phyloP scores from a whole-genome alignment of 495 filamentous ascomycete species.

The Cenococcum geophilum region DNA sequence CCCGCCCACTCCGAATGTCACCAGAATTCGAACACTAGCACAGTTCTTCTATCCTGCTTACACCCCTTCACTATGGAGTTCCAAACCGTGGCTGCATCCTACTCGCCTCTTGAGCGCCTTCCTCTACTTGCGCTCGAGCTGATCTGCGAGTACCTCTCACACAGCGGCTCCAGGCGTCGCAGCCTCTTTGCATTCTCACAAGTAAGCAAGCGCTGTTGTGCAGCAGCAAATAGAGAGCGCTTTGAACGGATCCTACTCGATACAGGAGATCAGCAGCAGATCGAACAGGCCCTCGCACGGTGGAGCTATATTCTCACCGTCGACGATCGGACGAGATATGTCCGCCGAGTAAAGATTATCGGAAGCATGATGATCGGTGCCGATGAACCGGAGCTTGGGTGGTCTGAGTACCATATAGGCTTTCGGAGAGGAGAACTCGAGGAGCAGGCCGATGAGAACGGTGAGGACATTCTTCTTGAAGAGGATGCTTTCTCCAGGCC shows the following conservation, averaged over 20 bases:
- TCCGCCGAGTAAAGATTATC: not conserved
- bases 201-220: constrained; percentile 8
- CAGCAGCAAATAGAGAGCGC: constrained; percentile 2
- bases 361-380: not conserved
- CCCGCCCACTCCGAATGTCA: no score
- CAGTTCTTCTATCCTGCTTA: no score
- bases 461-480: not conserved
- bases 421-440: not conserved
- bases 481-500: not conserved
- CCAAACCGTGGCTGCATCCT: not conserved
- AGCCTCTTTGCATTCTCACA: constrained; percentile 13
- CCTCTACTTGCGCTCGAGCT: constrained; percentile 5
- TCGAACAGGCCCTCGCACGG: not conserved
- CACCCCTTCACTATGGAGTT: no score
- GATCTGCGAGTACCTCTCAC: constrained; percentile 10
- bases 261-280: not conserved
- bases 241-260: constrained; percentile 4
- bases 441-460: not conserved
- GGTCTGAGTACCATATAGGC: no score
- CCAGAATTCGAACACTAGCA: no score
- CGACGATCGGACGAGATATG: not conserved
- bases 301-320: not conserved
- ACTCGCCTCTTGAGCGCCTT: constrained; percentile 1
- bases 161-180: not conserved
- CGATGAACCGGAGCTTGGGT: no score